These are phyloP conservation scores for Nicotiana otophora DNA, from an alignment of 257 asterid genomes.

Conservation along the genomic window DNA sequence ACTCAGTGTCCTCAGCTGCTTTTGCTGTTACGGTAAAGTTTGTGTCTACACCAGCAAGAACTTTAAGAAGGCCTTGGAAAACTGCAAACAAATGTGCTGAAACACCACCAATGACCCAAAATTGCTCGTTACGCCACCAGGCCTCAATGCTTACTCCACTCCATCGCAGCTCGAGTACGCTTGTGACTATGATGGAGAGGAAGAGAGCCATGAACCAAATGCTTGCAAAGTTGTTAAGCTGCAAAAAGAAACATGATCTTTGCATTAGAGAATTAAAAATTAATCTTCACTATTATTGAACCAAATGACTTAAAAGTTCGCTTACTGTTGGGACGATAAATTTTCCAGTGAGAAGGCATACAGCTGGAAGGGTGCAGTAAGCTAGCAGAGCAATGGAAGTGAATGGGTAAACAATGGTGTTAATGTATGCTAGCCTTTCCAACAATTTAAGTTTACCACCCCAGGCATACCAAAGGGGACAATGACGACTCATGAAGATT, in stretches of 20 bases:
- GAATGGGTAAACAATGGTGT: constrained; percentile 82
- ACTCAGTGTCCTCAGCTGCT: constrained; percentile 64
- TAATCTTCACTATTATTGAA: background rate
- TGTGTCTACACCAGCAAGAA: constrained; percentile 75
- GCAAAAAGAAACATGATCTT: constrained; percentile 16
- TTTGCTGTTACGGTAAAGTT: constrained; percentile 75
- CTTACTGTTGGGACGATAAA: constrained; percentile 82
- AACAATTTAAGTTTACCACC: constrained; percentile 76
- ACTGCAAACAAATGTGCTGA: constrained; percentile 81
- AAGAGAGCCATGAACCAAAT: constrained; percentile 79
- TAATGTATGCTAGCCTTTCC: constrained; percentile 68
- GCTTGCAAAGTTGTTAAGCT: constrained; percentile 74
- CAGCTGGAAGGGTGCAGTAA: constrained; percentile 81
- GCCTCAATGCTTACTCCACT: constrained; percentile 85
- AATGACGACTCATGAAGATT: constrained; percentile 81
- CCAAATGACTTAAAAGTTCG: constrained; percentile 4
- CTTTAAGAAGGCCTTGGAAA: constrained; percentile 89
- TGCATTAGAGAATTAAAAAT: background rate
- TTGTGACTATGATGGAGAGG: constrained; percentile 66
- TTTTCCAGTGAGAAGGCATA: constrained; percentile 83
- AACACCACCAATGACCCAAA: constrained; percentile 87
- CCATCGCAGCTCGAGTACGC: constrained; percentile 81
- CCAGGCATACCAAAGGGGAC: constrained; percentile 84
- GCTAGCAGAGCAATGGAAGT: constrained; percentile 74
- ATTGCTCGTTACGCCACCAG: constrained; percentile 89